Percentiles rank a stretch among this genome's conserved stretches.
phyloP scores from a whole-genome alignment of 1,139 yeast genomes.

The Pichia sp. region DNA sequence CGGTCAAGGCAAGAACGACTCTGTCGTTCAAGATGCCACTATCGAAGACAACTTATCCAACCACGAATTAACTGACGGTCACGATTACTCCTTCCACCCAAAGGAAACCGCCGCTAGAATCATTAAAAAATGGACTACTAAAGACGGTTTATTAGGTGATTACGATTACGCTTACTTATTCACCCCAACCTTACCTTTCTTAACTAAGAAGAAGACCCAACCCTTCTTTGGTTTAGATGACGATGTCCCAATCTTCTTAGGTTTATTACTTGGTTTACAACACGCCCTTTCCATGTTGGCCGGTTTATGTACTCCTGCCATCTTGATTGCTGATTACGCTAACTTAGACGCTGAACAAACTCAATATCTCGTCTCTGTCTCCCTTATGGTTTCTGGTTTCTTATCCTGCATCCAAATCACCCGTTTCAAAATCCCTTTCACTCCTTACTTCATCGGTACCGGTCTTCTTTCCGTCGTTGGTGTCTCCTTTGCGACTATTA shows the following conservation, averaged over 20 bases:
- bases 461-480: conserved; percentile 89
- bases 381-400: conserved; percentile 74
- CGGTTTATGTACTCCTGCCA: conserved; percentile 86
- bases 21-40: neutral
- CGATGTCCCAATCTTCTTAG: conserved; percentile 75
- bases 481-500: conserved; percentile 83
- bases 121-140: conserved; percentile 45
- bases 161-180: conserved; percentile 78
- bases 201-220: conserved; percentile 51
- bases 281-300: conserved; percentile 90
- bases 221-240: conserved; percentile 82
- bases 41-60: neutral
- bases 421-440: conserved; percentile 68
- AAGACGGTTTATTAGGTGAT: conserved; percentile 77
- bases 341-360: conserved; percentile 48
- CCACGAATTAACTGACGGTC: neutral
- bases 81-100: neutral
- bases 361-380: conserved; percentile 74
- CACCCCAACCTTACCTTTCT: conserved; percentile 73
- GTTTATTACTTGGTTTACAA: conserved; percentile 77
- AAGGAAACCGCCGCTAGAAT: conserved; percentile 2
- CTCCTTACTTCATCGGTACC: conserved; percentile 79
- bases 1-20: neutral
- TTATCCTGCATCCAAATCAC: conserved; percentile 77
- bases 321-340: conserved; percentile 62